Base-by-base conservation (phyloP, 2,329 filamentous ascomycete genomes). In the Pochonia chlamydosporia region DNA sequence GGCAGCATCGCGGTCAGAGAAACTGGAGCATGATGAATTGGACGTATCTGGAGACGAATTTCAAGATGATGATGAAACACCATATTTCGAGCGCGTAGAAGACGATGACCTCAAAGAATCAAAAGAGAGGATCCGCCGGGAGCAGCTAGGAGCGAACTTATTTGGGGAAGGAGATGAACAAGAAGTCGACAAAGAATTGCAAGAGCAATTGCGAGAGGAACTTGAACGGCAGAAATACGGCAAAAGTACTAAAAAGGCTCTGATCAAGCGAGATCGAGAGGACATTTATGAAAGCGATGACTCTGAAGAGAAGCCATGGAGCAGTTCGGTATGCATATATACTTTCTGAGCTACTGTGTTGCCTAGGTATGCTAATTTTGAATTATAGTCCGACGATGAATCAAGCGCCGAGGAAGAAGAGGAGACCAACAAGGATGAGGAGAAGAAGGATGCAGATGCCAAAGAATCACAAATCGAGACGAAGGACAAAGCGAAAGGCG, bases 131-230 rank as follows among this genome's bases (percentile, higher is more conserved):
- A 84, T 91, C 55, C 88, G 87, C 54, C 80, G 84, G 48, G 86
- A 91, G 59, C 90, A 95, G 64, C 74, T 95, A n/a, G 82, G 83
- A 44, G 92, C 92, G 8, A 95, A 95, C 59, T 72, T 93, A 2
- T 96, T 95, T 56, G 81, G 81, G 39, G 76, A 81, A 11, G 80
- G 75, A 30, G 76, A 85, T 56, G 86, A 95, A 59, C 71, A 80
- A 39, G 81, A 85, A 60, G 79, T 90, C 4, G 85, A 91, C 57
- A 80, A 84, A 54, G 84, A 93, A 52, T 76, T 89, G 52, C 79
- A 87, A 52, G 82, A 88, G 57, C 69, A 84, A 56, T 70, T 79
- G 56, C 79, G 82, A 59, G 85, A 87, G 55, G 84, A 85, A 54
- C 77, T 87, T 49, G 75, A 81, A 50, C 73, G 81, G 52, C 87